phyloP scores from a whole-genome alignment of 2,329 filamentous ascomycete genomes.

The Alternaria gaisen region DNA sequence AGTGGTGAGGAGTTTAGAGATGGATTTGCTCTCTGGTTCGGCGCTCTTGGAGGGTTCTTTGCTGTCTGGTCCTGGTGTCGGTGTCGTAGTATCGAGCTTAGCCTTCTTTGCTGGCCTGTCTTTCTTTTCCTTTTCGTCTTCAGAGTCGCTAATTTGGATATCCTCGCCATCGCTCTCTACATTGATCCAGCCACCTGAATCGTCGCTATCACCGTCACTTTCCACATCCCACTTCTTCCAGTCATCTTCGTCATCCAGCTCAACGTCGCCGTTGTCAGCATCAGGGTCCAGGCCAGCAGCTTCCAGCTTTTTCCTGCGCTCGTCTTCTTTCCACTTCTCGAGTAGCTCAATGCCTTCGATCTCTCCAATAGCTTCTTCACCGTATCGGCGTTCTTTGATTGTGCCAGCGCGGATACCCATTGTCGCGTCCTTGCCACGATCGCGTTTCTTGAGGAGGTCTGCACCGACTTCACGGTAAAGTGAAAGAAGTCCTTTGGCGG shows the following conservation, averaged over 20 bases:
- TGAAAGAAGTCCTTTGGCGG: constrained; percentile 87
- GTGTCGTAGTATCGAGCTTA: constrained; percentile 58
- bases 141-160: constrained; percentile 75
- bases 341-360: constrained; percentile 94
- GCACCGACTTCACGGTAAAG: constrained; percentile 92
- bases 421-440: constrained; percentile 89
- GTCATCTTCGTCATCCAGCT: constrained; percentile 66
- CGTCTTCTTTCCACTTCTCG: constrained; percentile 92
- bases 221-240: constrained; percentile 70
- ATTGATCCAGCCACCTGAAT: constrained; percentile 92
- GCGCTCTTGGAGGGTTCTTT: constrained; percentile 50
- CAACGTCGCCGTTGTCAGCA: constrained; percentile 67
- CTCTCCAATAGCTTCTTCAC: constrained; percentile 81
- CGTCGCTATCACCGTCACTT: constrained; percentile 65
- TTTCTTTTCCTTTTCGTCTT: constrained; percentile 67
- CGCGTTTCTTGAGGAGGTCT: constrained; percentile 86
- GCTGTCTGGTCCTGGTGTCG: constrained; percentile 52
- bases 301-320: constrained; percentile 75
- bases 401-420: constrained; percentile 81
- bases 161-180: constrained; percentile 82
- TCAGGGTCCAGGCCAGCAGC: constrained; percentile 73
- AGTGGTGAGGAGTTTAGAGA: constrained; percentile 80
- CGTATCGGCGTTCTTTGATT: constrained; percentile 80
- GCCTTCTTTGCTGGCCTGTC: constrained; percentile 71
- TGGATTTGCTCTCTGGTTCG: constrained; percentile 51